A percentile compares a stretch with the other conserved stretches of the same genome.
phyloP scores from a whole-genome alignment of 2,329 filamentous ascomycete genomes.

The Trichoderma atroviride region DNA sequence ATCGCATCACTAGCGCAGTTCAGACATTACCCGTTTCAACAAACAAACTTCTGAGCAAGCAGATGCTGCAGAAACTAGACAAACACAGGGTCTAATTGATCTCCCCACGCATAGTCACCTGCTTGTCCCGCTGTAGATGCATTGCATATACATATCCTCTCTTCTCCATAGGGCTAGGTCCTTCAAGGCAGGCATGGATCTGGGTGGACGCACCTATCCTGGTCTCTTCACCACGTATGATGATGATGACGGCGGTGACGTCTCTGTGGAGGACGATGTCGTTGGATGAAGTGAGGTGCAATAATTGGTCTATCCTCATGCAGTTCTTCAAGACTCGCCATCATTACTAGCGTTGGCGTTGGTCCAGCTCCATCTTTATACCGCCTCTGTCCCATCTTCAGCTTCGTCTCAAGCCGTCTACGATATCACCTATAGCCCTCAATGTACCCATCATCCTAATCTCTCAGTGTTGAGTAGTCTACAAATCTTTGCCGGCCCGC shows the following conservation, averaged over 20 bases:
- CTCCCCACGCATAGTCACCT: conserved; percentile 17
- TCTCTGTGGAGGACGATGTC: conserved; percentile 8
- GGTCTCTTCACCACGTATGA: conserved; percentile 15
- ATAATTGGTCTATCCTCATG: neutral
- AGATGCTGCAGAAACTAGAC: conserved; percentile 9
- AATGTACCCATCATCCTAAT: neutral
- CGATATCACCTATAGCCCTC: neutral
- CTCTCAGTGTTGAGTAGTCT: neutral
- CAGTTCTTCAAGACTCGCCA: neutral
- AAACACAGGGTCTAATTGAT: conserved; percentile 1
- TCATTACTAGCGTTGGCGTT: neutral
- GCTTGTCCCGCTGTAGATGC: conserved; percentile 14
- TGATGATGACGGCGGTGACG: conserved; percentile 20
- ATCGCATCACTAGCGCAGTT: conserved; percentile 9
- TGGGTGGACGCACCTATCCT: conserved; percentile 13
- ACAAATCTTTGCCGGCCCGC: neutral
- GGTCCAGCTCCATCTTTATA: neutral
- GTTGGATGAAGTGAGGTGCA: neutral
- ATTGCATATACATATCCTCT: conserved; percentile 8
- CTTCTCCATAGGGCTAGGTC: conserved; percentile 15
- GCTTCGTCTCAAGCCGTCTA: neutral
- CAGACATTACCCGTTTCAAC: neutral
- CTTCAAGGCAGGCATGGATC: conserved; percentile 10
- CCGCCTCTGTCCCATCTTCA: neutral
- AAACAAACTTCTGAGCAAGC: conserved; percentile 17